These are phyloP conservation scores for Crithidia thermophila DNA, from an alignment of 208 protist species.

Conservation along the genomic window DNA sequence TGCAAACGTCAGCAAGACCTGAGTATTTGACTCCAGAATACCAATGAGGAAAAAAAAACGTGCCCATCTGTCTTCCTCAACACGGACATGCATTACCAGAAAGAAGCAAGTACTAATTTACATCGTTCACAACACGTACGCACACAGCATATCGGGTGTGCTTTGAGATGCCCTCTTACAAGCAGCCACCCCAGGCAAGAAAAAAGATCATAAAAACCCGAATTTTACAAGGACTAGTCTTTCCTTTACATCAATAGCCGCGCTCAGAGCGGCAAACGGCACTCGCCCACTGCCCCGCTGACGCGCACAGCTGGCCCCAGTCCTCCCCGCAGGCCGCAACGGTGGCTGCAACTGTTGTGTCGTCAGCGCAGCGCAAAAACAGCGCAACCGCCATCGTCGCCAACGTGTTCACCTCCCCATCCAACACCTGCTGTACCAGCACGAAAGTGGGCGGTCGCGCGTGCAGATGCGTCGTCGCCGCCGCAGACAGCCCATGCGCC, in stretches of 20 bases:
- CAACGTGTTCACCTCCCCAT: slow-evolving; percentile 4
- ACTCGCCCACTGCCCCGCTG: slow-evolving; percentile 16
- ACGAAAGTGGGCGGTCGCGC: not conserved
- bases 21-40: too few species aligned
- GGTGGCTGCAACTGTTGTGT: slow-evolving; percentile 6
- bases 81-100: too few species aligned
- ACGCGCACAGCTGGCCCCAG: slow-evolving; percentile 5
- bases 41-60: not conserved
- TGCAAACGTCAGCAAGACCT: too few species aligned
- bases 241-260: too few species aligned
- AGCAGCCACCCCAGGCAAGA: too few species aligned
- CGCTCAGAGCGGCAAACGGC: too few species aligned
- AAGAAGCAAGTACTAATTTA: too few species aligned
- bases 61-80: too few species aligned
- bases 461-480: not conserved
- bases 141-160: too few species aligned
- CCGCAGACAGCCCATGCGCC: not conserved
- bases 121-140: too few species aligned
- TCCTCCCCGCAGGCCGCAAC: slow-evolving; percentile 9
- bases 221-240: too few species aligned
- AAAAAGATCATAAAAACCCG: not conserved
- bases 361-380: slow-evolving; percentile 25
- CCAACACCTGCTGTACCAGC: not conserved
- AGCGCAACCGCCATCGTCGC: slow-evolving; percentile 16
- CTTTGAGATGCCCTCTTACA: too few species aligned